Evolutionary conservation across 257 asterid species (phyloP).

Genomic region (Capsicum chinense): DNA sequence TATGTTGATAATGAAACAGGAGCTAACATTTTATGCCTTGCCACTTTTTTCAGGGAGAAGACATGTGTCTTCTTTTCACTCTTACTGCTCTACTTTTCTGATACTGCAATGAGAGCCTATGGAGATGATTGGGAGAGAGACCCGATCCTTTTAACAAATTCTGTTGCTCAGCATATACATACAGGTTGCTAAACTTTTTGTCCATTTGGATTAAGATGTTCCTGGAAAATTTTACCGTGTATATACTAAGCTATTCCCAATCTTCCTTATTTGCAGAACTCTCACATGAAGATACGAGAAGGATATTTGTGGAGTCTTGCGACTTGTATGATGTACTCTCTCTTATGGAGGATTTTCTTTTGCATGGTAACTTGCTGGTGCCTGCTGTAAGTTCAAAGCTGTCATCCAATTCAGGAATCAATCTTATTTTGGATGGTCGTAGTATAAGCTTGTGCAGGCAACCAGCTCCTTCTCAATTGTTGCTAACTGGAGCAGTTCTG

Average conservation of each 20-base stretch:
- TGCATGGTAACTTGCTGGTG: slow-evolving; percentile 55
- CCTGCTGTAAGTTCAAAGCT: slow-evolving; percentile 41
- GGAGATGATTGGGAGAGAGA: slow-evolving; percentile 41
- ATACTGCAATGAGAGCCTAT: slow-evolving; percentile 39
- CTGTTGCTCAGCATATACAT: slow-evolving; percentile 44
- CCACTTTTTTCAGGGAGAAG: slow-evolving; percentile 71
- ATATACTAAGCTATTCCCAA: slow-evolving; percentile 15
- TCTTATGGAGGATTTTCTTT: slow-evolving; percentile 70
- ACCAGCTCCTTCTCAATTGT: slow-evolving; percentile 58
- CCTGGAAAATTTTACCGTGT: slow-evolving; percentile 15
- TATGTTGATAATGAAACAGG: neutral
- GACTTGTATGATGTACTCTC: slow-evolving; percentile 60
- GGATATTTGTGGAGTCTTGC: slow-evolving; percentile 54
- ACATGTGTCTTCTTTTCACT: slow-evolving; percentile 65
- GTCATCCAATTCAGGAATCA: slow-evolving; percentile 41
- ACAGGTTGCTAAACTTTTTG: slow-evolving; percentile 53
- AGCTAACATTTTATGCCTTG: slow-evolving; percentile 27
- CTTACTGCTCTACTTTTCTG: slow-evolving; percentile 58
- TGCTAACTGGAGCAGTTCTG: slow-evolving; percentile 65
- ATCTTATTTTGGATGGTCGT: slow-evolving; percentile 49
- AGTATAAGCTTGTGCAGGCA: slow-evolving; percentile 46
- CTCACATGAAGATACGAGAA: slow-evolving; percentile 52
- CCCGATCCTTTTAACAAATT: slow-evolving; percentile 47
- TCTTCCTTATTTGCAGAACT: slow-evolving; percentile 58
- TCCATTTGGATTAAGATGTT: slow-evolving; percentile 17